A percentile compares a stretch with the other conserved stretches of the same genome.
These are phyloP conservation scores for Gossypium rotundifolium DNA, from an alignment of 345 rosid genomes.

Conservation along the genomic window DNA sequence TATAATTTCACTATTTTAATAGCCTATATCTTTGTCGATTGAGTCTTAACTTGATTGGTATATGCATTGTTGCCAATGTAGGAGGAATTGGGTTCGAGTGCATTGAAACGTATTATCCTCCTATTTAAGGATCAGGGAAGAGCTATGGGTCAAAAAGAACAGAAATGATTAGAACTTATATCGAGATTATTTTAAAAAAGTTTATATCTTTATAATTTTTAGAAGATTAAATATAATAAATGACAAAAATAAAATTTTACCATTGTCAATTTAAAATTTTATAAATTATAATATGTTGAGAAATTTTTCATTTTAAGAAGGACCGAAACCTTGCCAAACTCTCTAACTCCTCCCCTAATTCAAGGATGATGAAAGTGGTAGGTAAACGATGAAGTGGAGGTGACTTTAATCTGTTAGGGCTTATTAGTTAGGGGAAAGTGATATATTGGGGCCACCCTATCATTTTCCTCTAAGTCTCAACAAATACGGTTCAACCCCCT, in stretches of 20 bases:
- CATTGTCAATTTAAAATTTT: too few species aligned
- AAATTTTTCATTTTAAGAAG: too few species aligned
- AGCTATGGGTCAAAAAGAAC: fast-evolving
- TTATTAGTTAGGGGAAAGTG: conserved; percentile 14
- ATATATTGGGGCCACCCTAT: not conserved
- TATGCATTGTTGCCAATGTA: fast-evolving
- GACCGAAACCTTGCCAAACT: fast-evolving
- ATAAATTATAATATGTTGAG: too few species aligned
- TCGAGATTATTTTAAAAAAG: too few species aligned
- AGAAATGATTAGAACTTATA: fast-evolving
- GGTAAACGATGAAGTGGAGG: conserved; percentile 10
- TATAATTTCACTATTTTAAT: too few species aligned
- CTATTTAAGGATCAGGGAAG: fast-evolving
- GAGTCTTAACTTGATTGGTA: too few species aligned
- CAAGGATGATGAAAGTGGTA: not conserved
- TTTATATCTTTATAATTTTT: too few species aligned
- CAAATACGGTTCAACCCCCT: conserved; percentile 22
- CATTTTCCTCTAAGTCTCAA: not conserved
- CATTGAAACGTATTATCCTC: fast-evolving
- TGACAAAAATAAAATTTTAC: too few species aligned
- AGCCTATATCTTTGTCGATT: fast-evolving
- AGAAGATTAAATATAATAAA: too few species aligned
- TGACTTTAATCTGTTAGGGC: conserved; percentile 11
- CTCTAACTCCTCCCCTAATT: too few species aligned
- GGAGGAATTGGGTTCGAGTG: fast-evolving